phyloP scores from a whole-genome alignment of 495 filamentous ascomycete genomes.

The Extremus antarcticus region DNA sequence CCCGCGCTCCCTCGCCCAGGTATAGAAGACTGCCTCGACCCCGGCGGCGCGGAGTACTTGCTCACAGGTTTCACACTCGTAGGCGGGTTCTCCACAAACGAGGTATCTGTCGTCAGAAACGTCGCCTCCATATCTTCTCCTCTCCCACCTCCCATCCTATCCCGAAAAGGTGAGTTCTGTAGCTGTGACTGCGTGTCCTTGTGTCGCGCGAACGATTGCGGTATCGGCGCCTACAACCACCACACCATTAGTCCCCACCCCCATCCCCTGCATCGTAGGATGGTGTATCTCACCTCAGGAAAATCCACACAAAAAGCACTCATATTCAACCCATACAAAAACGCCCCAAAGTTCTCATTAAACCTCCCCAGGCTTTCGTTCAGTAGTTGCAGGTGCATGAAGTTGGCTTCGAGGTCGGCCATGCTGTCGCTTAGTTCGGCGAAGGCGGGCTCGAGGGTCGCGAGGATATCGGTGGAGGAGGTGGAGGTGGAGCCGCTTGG shows the following conservation, averaged over 20 bases:
- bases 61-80: slow-evolving; percentile 52
- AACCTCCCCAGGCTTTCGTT: slow-evolving; percentile 91
- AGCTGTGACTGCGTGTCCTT: slow-evolving; percentile 4
- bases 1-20: slow-evolving; percentile 2
- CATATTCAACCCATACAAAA: slow-evolving; percentile 94
- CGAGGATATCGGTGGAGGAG: slow-evolving; percentile 52
- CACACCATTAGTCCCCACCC: background rate
- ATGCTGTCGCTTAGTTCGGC: slow-evolving; percentile 90
- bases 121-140: slow-evolving; percentile 58
- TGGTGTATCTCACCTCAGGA: slow-evolving; percentile 67
- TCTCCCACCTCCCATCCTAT: slow-evolving; percentile 18
- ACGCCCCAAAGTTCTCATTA: slow-evolving; percentile 90
- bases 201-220: slow-evolving; percentile 55
- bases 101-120: slow-evolving; percentile 93
- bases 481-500: slow-evolving; percentile 15
- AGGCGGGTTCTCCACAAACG: slow-evolving; percentile 82
- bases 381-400: slow-evolving; percentile 95
- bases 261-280: background rate
- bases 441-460: slow-evolving; percentile 74
- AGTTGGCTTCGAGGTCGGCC: slow-evolving; percentile 90
- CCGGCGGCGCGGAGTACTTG: slow-evolving; percentile 15
- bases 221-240: slow-evolving; percentile 48
- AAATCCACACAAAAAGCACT: slow-evolving; percentile 99
- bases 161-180: slow-evolving; percentile 11
- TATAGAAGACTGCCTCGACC: slow-evolving; percentile 1